Evolutionary conservation across 345 rosid genomes (phyloP).

Genomic region (Euphorbia tirucalli): DNA sequence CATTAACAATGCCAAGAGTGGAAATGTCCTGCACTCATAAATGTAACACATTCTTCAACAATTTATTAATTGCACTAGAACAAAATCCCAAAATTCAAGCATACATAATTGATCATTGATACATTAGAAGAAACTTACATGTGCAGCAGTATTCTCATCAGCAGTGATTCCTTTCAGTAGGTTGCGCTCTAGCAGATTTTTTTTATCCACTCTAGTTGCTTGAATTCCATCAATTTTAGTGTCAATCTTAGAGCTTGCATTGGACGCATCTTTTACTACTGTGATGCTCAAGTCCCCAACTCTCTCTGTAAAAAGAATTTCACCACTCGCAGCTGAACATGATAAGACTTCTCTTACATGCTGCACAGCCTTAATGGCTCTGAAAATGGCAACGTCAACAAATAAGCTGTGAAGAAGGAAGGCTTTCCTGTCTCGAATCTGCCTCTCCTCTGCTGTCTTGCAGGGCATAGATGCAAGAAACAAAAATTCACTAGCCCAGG

Average conservation of each 20-base stretch:
- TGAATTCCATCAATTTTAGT: conserved; percentile 89
- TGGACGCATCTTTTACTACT: conserved; percentile 57
- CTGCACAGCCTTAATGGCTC: conserved; percentile 75
- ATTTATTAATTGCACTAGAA: conserved; percentile 8
- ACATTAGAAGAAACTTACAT: conserved; percentile 51
- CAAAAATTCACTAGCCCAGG: conserved; percentile 79
- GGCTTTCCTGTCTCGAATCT: conserved; percentile 87
- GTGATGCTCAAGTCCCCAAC: conserved; percentile 69
- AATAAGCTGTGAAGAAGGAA: conserved; percentile 95
- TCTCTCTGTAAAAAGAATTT: conserved; percentile 50
- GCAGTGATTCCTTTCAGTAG: conserved; percentile 96
- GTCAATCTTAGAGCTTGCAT: conserved; percentile 80
- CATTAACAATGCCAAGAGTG: conserved; percentile 73
- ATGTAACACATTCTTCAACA: conserved; percentile 17
- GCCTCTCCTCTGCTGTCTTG: conserved; percentile 88
- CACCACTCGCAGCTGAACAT: conserved; percentile 25
- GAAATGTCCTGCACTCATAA: conserved; percentile 65
- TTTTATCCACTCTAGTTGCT: conserved; percentile 57
- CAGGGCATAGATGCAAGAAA: conserved; percentile 87
- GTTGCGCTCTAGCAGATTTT: conserved; percentile 66
- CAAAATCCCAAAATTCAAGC: conserved; percentile 7
- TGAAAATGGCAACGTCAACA: conserved; percentile 78
- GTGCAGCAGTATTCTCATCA: conserved; percentile 94
- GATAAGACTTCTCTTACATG: conserved; percentile 42
- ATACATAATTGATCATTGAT: conserved; percentile 17